These are phyloP conservation scores for Cyclotella baltica DNA, from an alignment of 108 stramenopile genomes.

Conservation along the genomic window DNA sequence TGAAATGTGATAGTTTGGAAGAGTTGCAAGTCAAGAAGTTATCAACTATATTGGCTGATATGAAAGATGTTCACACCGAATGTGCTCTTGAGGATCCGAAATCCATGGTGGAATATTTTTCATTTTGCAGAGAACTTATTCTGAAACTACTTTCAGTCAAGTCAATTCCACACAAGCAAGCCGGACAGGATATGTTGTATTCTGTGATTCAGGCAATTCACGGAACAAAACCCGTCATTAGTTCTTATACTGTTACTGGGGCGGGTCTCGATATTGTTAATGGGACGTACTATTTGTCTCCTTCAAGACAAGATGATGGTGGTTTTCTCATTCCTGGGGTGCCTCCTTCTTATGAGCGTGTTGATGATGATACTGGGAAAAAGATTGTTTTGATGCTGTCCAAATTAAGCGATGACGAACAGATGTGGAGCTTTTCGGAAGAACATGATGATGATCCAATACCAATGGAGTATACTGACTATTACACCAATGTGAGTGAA, in stretches of 20 bases:
- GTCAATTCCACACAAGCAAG: neutral
- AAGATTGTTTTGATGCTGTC: neutral
- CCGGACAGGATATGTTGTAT: neutral
- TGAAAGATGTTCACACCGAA: neutral
- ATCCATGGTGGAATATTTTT: neutral
- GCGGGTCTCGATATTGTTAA: neutral
- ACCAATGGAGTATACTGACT: slow-evolving; percentile 2
- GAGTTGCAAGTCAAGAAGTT: neutral
- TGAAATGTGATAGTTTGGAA: neutral
- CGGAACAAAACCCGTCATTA: neutral
- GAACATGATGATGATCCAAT: slow-evolving; percentile 3
- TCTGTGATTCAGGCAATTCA: neutral
- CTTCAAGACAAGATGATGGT: neutral
- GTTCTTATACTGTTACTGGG: neutral
- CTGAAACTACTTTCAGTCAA: neutral
- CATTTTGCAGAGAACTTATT: neutral
- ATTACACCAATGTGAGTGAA: neutral
- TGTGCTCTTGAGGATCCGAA: neutral
- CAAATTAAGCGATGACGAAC: neutral
- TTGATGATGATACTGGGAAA: neutral
- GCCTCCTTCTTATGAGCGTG: neutral
- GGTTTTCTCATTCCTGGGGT: neutral
- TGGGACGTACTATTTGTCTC: neutral
- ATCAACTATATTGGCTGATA: neutral
- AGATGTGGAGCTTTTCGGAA: neutral